These are phyloP conservation scores for Cytospora mali DNA, from an alignment of 2,329 filamentous ascomycete genomes.

Conservation along the genomic window DNA sequence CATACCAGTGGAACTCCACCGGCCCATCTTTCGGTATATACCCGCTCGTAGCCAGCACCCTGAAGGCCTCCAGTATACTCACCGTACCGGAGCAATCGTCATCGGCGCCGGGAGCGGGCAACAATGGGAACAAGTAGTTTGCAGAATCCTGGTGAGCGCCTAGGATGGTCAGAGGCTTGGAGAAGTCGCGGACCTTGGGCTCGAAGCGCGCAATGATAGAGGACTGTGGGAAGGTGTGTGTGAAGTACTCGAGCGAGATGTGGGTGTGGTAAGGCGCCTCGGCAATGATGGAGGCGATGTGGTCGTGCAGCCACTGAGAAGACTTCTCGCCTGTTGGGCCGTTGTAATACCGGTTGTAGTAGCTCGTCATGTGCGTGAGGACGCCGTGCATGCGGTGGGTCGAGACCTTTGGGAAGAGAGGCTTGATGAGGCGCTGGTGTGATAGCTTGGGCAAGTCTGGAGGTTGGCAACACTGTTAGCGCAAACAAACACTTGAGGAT, in stretches of 20 bases:
- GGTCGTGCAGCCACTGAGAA: conserved; percentile 41
- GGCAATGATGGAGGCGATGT: conserved; percentile 40
- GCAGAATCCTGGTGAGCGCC: conserved; percentile 76
- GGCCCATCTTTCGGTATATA: conserved; percentile 42
- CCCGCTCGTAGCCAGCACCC: conserved; percentile 58
- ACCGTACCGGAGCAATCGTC: conserved; percentile 74
- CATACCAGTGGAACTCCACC: conserved; percentile 82
- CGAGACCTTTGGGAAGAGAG: conserved; percentile 60
- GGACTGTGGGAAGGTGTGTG: conserved; percentile 69
- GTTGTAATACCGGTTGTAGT: conserved; percentile 62
- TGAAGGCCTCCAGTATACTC: conserved; percentile 72
- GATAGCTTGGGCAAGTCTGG: conserved; percentile 40
- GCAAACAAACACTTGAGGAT: not conserved
- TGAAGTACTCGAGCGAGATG: conserved; percentile 54
- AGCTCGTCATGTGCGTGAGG: conserved; percentile 62
- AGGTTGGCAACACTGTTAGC: not conserved
- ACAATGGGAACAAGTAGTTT: conserved; percentile 69
- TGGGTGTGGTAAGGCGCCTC: conserved; percentile 40
- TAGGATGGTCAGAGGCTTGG: conserved; percentile 51
- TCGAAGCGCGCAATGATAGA: conserved; percentile 71
- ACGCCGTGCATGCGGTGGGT: conserved; percentile 67
- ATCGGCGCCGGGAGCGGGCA: conserved; percentile 72
- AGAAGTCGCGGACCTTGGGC: conserved; percentile 41
- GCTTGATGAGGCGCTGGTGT: conserved; percentile 58
- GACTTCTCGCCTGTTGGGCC: conserved; percentile 38